Conservation (phyloP, 495 filamentous ascomycete genomes). For the Penicillium salamii region DNA sequence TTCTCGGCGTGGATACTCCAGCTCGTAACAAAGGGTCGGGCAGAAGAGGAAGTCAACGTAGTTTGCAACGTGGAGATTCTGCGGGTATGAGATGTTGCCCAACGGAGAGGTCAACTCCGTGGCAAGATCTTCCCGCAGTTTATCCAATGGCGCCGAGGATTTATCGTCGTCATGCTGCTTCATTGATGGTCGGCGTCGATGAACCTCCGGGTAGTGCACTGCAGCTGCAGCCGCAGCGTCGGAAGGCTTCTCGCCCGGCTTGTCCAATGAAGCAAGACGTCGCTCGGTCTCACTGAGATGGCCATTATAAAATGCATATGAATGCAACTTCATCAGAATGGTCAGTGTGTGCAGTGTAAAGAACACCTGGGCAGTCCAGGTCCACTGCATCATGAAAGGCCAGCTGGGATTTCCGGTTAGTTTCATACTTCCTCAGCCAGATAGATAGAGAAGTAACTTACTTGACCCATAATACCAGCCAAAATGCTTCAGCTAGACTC, state of each 20-base stretch:
- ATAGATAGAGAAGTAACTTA: conserved; percentile 31
- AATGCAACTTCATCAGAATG: conserved; percentile 98
- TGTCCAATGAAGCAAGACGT: conserved; percentile 74
- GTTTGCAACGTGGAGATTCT: conserved; percentile 79
- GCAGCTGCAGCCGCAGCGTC: conserved; percentile 57
- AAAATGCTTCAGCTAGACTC: conserved; percentile 73
- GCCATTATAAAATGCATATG: conserved; percentile 96
- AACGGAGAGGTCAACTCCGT: conserved; percentile 86
- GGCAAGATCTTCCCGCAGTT: conserved; percentile 82
- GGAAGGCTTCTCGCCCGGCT: conserved; percentile 65
- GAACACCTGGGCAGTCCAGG: conserved; percentile 93
- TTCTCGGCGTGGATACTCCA: conserved; percentile 86
- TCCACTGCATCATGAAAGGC: conserved; percentile 87
- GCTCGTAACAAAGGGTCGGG: conserved; percentile 94
- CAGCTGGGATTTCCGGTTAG: conserved; percentile 47
- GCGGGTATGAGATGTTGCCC: conserved; percentile 84
- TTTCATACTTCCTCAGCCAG: background rate
- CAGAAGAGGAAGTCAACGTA: conserved; percentile 87
- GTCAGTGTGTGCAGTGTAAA: conserved; percentile 87
- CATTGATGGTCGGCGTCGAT: conserved; percentile 32
- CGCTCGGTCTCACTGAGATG: conserved; percentile 86
- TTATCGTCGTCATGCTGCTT: conserved; percentile 31
- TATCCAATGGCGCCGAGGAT: conserved; percentile 50
- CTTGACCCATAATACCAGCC: conserved; percentile 82
- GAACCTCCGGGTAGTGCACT: conserved; percentile 72